Evolutionary conservation across 2,329 filamentous ascomycete species (phyloP).

Genomic region (Phialophora tarda): DNA sequence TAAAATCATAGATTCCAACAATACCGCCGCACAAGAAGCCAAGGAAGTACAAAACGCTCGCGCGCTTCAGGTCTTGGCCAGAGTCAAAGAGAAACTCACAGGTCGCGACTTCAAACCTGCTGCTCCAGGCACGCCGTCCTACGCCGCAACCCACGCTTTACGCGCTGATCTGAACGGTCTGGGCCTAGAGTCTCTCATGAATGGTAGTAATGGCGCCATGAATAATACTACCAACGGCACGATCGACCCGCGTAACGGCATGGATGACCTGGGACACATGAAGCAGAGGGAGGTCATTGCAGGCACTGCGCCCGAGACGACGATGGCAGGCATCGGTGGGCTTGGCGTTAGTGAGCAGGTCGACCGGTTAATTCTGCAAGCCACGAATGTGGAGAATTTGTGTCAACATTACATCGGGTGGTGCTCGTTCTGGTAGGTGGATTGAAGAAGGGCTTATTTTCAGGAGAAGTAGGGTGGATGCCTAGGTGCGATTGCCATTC

Average conservation of each 20-base stretch:
- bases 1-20: conserved; percentile 48
- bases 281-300: conserved; percentile 23
- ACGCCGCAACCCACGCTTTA: conserved; percentile 45
- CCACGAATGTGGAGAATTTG: conserved; percentile 94
- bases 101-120: conserved; percentile 87
- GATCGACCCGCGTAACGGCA: not conserved
- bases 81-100: conserved; percentile 94
- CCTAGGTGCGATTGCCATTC: not conserved
- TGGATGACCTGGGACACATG: conserved; percentile 7
- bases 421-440: conserved; percentile 90
- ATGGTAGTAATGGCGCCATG: conserved; percentile 26
- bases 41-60: conserved; percentile 89
- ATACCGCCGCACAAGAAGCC: conserved; percentile 44
- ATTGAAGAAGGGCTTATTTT: not conserved
- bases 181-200: conserved; percentile 31
- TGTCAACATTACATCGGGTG: conserved; percentile 99
- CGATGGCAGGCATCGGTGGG: conserved; percentile 50
- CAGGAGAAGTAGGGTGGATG: not conserved
- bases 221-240: conserved; percentile 20
- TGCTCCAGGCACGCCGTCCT: conserved; percentile 24
- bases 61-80: conserved; percentile 85
- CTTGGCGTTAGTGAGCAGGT: conserved; percentile 86
- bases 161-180: conserved; percentile 31
- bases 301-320: conserved; percentile 30
- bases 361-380: conserved; percentile 91